Evolutionary conservation across 202 grass and related monocot genomes (phyloP).

Genomic region (Schoenoplectus tabernaemontani): DNA sequence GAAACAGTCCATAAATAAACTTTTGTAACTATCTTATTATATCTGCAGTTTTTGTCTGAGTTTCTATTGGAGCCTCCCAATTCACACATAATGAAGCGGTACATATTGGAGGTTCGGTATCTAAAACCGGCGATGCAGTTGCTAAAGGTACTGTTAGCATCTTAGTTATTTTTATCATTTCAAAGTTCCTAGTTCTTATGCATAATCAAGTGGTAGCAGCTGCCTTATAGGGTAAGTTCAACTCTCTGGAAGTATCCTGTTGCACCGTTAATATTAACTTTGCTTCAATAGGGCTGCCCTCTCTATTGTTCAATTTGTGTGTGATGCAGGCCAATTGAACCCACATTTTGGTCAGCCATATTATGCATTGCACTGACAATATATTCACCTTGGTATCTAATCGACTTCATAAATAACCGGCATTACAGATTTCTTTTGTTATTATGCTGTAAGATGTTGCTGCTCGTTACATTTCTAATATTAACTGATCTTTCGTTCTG

Average conservation of each 20-base stretch:
- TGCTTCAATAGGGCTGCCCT: neutral
- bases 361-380: neutral
- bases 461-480: neutral
- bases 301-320: neutral
- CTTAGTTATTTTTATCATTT: neutral
- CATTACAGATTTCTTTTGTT: neutral
- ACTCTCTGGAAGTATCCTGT: neutral
- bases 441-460: neutral
- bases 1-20: neutral
- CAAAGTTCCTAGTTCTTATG: neutral
- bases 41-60: conserved; percentile 85
- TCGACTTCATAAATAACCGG: neutral
- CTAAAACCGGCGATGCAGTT: conserved; percentile 74
- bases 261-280: neutral
- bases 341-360: neutral
- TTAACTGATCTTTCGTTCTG: neutral
- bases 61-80: conserved; percentile 89
- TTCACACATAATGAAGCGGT: conserved; percentile 95
- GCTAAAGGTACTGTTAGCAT: conserved; percentile 60
- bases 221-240: neutral
- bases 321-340: neutral
- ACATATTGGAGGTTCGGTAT: conserved; percentile 78
- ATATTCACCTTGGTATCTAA: neutral
- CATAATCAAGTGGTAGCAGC: neutral
- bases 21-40: conserved; percentile 7